Percentiles rank a stretch among this genome's conserved stretches.
Evolutionary conservation across 1,284 basidiomycete species (phyloP).

Genomic region (Leucoagaricus sp.): DNA sequence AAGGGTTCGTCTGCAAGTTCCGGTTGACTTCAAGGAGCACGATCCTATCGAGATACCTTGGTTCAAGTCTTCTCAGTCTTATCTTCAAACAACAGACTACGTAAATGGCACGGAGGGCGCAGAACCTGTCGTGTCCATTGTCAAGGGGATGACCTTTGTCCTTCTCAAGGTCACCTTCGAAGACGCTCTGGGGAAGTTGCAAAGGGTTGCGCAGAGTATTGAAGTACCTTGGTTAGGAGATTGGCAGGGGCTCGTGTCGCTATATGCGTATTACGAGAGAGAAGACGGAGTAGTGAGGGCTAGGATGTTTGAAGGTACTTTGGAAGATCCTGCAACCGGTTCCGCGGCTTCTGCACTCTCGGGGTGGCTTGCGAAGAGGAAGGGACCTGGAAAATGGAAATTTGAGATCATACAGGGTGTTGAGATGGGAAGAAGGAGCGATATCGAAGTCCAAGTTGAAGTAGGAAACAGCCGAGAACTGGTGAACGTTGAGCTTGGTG

Average conservation of each 20-base stretch:
- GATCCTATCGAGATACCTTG: conserved; percentile 23
- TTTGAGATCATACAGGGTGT: conserved; percentile 43
- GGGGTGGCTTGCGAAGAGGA: conserved; percentile 37
- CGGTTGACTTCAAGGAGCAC: conserved; percentile 43
- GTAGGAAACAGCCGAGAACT: conserved; percentile 33
- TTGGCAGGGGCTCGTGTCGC: conserved; percentile 36
- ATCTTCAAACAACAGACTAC: conserved; percentile 33
- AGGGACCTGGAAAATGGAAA: conserved; percentile 35
- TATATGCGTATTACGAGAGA: conserved; percentile 37
- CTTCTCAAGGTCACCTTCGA: conserved; percentile 38
- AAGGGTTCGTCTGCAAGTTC: conserved; percentile 36
- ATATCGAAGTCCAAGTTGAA: conserved; percentile 34
- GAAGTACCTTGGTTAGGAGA: conserved; percentile 32
- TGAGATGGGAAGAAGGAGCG: conserved; percentile 45
- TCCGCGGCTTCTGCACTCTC: conserved; percentile 44
- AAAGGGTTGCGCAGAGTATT: conserved; percentile 26
- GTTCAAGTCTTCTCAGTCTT: conserved; percentile 31
- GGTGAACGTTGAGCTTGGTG: conserved; percentile 35
- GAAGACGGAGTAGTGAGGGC: conserved; percentile 34
- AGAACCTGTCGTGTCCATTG: conserved; percentile 42
- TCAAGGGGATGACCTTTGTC: conserved; percentile 48
- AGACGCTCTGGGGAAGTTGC: conserved; percentile 35
- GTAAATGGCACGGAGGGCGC: conserved; percentile 31
- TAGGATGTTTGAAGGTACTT: conserved; percentile 39
- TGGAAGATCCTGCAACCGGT: conserved; percentile 49